phyloP scores from a whole-genome alignment of 2,329 filamentous ascomycete genomes.

The Colletotrichum chlorophyti region DNA sequence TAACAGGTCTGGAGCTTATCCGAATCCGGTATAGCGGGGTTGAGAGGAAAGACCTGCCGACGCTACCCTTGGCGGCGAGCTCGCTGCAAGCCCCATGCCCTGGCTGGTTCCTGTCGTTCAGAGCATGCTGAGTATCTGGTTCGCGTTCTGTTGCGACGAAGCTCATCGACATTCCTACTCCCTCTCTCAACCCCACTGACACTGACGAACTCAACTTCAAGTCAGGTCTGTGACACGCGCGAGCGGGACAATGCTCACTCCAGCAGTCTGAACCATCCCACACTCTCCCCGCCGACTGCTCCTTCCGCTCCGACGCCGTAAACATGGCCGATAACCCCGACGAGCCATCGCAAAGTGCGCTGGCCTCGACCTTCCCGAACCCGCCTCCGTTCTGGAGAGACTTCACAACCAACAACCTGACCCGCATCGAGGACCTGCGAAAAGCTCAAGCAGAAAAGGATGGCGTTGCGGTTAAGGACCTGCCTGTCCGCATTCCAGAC shows the following conservation, averaged over 20 bases:
- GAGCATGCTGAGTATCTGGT: not conserved
- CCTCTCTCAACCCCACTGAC: not conserved
- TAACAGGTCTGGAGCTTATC: not conserved
- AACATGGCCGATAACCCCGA: constrained; percentile 63
- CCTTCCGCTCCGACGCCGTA: not conserved
- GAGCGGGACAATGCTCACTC: not conserved
- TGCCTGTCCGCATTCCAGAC: constrained; percentile 45
- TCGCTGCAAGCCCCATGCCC: no score
- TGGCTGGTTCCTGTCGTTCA: no score
- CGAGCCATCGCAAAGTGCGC: constrained; percentile 48
- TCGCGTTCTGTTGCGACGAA: not conserved
- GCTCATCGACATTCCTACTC: not conserved
- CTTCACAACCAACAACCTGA: constrained; percentile 80
- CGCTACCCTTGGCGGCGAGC: constrained; percentile 1
- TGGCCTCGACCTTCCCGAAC: constrained; percentile 77
- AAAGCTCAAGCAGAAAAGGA: constrained; percentile 43
- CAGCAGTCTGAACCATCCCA: not conserved
- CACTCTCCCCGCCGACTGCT: not conserved
- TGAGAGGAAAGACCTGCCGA: constrained; percentile 7
- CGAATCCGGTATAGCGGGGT: not conserved
- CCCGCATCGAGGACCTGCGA: constrained; percentile 56
- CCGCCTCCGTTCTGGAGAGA: constrained; percentile 90
- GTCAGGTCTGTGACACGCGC: not conserved
- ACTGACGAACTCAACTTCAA: not conserved
- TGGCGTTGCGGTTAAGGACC: constrained; percentile 26